These are phyloP conservation scores for Sclerotinia minor DNA, from an alignment of 2,329 filamentous ascomycete species.

Conservation along the genomic window DNA sequence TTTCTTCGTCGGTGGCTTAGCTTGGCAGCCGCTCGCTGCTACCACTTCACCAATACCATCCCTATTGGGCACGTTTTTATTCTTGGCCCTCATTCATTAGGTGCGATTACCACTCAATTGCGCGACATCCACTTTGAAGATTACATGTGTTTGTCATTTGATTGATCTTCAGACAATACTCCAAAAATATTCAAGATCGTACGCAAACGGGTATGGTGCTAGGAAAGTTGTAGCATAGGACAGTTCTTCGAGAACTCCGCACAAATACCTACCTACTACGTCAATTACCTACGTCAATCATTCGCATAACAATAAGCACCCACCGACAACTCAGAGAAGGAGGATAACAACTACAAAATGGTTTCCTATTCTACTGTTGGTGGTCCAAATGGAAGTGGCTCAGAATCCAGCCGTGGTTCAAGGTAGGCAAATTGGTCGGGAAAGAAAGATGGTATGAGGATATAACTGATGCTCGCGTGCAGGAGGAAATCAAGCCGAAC, in stretches of 20 bases:
- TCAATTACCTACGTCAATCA: neutral
- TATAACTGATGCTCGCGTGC: constrained; percentile 17
- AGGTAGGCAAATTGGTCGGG: constrained; percentile 29
- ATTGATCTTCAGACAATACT: constrained; percentile 6
- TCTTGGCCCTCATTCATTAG: constrained; percentile 2
- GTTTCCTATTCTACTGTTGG: constrained; percentile 37
- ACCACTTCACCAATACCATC: neutral
- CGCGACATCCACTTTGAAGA: constrained; percentile 6
- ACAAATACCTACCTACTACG: neutral
- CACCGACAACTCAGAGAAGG: constrained; percentile 6
- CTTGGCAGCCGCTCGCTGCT: constrained; percentile 3
- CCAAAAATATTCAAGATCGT: neutral
- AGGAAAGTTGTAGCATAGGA: constrained; percentile 11
- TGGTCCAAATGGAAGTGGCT: constrained; percentile 31
- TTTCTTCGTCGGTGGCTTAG: constrained; percentile 12
- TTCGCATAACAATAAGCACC: neutral
- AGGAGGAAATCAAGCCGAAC: constrained; percentile 41
- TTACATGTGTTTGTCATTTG: neutral
- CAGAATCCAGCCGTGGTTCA: constrained; percentile 35
- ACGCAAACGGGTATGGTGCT: constrained; percentile 10
- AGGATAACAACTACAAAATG: constrained; percentile 29
- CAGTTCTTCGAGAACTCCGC: constrained; percentile 16
- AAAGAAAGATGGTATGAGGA: neutral
- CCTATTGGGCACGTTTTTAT: neutral
- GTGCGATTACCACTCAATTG: constrained; percentile 14